Evolutionary conservation across 805 yeast species (phyloP).

Genomic region (Wickerhamomyces xylosicus): DNA sequence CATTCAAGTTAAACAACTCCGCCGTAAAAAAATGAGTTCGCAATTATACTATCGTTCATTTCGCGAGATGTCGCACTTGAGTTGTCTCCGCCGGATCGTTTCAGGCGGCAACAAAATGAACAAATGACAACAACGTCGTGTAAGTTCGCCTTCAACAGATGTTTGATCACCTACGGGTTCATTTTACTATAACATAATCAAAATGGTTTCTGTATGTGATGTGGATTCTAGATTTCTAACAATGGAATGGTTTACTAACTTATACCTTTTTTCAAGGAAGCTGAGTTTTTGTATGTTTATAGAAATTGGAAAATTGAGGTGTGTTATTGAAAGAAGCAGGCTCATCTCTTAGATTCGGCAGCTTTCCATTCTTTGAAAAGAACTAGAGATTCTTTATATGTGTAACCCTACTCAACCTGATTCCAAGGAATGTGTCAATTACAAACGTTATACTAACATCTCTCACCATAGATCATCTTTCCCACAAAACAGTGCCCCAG

Average conservation of each 20-base stretch:
- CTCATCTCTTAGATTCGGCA: too few species aligned
- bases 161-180: too few species aligned
- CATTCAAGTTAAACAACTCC: too few species aligned
- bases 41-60: too few species aligned
- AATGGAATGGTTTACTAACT: not conserved
- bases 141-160: too few species aligned
- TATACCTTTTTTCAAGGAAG: constrained; percentile 2
- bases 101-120: too few species aligned
- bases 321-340: not conserved
- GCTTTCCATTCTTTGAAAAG: not conserved
- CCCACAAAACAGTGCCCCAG: constrained; percentile 60
- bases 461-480: constrained; percentile 31
- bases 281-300: constrained; percentile 9
- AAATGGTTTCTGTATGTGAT: not conserved
- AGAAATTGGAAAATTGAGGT: not conserved
- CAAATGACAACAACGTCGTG: too few species aligned
- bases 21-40: too few species aligned
- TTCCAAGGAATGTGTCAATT: not conserved
- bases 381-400: not conserved
- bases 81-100: too few species aligned
- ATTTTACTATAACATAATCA: too few species aligned
- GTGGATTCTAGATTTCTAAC: not conserved
- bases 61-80: too few species aligned
- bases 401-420: not conserved
- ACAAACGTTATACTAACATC: constrained; percentile 2